Evolutionary conservation across 768 basidiomycete genomes (phyloP).

Genomic region (Inosperma sp.): DNA sequence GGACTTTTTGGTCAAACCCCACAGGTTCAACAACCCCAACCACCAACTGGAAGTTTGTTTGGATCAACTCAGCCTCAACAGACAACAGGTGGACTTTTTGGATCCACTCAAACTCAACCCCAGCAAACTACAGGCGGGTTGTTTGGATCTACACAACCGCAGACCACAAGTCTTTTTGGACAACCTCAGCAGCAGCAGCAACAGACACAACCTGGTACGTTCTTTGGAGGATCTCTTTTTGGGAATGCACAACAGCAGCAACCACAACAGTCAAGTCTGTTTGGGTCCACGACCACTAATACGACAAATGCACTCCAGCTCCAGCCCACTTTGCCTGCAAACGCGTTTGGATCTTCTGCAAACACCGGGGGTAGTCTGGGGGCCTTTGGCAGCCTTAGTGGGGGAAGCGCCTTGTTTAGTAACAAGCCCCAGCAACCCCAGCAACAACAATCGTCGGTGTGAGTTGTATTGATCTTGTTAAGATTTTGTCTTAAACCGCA

Average conservation of each 20-base stretch:
- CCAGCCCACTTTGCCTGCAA: constrained; percentile 30
- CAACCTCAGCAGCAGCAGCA: no score
- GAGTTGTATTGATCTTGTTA: constrained; percentile 4
- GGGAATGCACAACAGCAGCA: constrained; percentile 22
- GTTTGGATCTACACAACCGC: constrained; percentile 17
- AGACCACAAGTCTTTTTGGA: constrained; percentile 14
- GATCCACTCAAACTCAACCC: constrained; percentile 31
- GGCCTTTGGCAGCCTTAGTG: constrained; percentile 19
- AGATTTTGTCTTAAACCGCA: neutral
- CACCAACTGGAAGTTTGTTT: constrained; percentile 29
- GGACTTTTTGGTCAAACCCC: no score
- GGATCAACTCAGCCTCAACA: constrained; percentile 26
- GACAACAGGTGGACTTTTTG: constrained; percentile 27
- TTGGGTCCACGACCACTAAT: constrained; percentile 21
- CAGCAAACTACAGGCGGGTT: constrained; percentile 30
- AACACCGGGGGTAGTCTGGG: constrained; percentile 13
- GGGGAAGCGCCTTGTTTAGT: constrained; percentile 28
- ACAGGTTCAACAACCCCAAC: constrained; percentile 25
- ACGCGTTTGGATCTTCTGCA: constrained; percentile 20
- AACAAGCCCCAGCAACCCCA: constrained; percentile 30
- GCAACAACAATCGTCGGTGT: constrained; percentile 20
- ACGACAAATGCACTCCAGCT: constrained; percentile 26
- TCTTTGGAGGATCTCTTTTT: constrained; percentile 23
- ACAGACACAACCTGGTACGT: no score
- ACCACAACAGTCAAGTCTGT: constrained; percentile 23